These are phyloP conservation scores for Otatea glauca DNA, from an alignment of 176 grass and related monocot species.

Conservation along the genomic window DNA sequence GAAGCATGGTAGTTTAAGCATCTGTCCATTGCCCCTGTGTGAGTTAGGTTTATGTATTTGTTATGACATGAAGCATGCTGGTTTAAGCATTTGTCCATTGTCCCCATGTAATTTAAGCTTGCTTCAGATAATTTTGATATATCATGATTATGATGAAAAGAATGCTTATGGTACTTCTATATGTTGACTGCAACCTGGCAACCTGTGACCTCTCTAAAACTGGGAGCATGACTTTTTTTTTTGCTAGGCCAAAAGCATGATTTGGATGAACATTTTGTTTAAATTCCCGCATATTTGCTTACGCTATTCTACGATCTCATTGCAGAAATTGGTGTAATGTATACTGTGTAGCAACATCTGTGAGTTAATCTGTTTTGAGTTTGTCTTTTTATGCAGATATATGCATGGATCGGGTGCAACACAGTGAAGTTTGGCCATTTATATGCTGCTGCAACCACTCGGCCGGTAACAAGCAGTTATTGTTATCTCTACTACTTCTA, in stretches of 20 bases:
- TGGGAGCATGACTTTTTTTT: background rate
- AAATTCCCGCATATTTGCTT: background rate
- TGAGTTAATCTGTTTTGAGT: constrained; percentile 3
- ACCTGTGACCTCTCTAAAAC: background rate
- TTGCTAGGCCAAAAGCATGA: background rate
- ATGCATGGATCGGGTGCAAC: constrained; percentile 91
- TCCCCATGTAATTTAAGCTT: constrained; percentile 5
- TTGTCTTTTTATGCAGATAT: constrained; percentile 62
- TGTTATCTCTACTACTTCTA: too few relatives aligned
- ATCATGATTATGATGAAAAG: background rate
- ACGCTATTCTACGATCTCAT: background rate
- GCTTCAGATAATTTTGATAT: background rate
- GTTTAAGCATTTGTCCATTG: background rate
- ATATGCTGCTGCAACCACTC: constrained; percentile 85
- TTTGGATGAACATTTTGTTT: constrained; percentile 19
- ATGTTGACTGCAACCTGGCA: background rate
- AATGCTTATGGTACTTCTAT: background rate
- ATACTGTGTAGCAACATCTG: background rate
- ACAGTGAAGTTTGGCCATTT: constrained; percentile 80
- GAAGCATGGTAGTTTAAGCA: background rate
- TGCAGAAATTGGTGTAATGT: background rate
- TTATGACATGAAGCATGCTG: constrained; percentile 18
- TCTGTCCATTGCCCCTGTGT: background rate
- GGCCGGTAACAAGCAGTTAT: constrained; percentile 50
- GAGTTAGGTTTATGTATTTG: constrained; percentile 15